Conservation (phyloP, 441 rosid species). For the Isatis lusitanica region DNA sequence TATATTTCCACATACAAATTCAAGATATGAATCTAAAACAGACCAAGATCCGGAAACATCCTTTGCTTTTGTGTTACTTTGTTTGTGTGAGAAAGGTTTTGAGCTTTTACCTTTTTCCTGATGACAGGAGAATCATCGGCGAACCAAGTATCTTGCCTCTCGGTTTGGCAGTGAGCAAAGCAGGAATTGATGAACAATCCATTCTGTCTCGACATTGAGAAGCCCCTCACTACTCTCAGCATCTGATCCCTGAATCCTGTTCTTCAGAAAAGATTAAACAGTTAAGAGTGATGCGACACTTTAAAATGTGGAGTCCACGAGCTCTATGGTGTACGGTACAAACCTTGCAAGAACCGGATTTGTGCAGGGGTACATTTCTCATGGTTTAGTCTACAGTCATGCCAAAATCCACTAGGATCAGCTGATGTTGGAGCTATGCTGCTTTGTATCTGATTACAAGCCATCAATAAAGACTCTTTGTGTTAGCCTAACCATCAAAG, state of each 20-base stretch:
- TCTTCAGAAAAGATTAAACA: neutral
- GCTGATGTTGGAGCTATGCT: constrained; percentile 92
- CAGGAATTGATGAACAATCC: constrained; percentile 93
- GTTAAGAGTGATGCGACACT: neutral
- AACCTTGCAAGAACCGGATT: constrained; percentile 77
- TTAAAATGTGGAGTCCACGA: neutral
- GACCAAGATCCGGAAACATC: neutral
- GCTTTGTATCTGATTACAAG: constrained; percentile 53
- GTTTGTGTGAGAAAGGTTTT: constrained; percentile 15
- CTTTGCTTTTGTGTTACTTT: neutral
- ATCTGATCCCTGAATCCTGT: constrained; percentile 85
- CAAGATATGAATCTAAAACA: neutral
- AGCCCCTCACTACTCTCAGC: constrained; percentile 65
- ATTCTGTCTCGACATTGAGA: constrained; percentile 66
- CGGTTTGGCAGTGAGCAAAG: constrained; percentile 95
- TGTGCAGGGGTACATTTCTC: constrained; percentile 68
- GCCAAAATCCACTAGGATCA: constrained; percentile 92
- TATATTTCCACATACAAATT: constrained; percentile 27
- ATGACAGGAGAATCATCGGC: constrained; percentile 81
- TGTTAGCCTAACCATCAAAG: constrained; percentile 12
- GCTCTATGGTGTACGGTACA: constrained; percentile 7
- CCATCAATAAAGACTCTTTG: neutral
- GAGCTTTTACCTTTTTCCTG: constrained; percentile 61
- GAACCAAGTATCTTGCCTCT: constrained; percentile 98
- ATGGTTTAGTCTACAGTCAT: constrained; percentile 72